These are phyloP conservation scores for Brassica carinata DNA, from an alignment of 345 rosid genomes.

Conservation along the genomic window DNA sequence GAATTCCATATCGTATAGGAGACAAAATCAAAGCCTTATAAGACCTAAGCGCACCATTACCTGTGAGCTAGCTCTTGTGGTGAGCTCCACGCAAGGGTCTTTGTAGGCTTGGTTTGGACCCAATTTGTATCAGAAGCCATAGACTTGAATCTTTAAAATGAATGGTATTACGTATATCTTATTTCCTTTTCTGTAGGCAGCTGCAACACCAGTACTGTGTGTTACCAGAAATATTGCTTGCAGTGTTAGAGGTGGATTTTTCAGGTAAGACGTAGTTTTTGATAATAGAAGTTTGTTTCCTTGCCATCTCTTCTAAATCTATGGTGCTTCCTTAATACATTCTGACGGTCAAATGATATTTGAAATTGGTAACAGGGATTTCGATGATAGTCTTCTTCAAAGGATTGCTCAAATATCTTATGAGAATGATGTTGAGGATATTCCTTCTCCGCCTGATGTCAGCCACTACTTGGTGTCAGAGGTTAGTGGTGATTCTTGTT, in stretches of 20 bases:
- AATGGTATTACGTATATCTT: constrained; percentile 32
- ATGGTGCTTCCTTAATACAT: constrained; percentile 19
- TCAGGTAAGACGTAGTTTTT: constrained; percentile 59
- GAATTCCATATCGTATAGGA: neutral
- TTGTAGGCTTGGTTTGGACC: constrained; percentile 15
- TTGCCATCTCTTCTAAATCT: constrained; percentile 22
- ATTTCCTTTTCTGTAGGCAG: constrained; percentile 60
- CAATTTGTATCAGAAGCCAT: constrained; percentile 6
- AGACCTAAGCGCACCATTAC: neutral
- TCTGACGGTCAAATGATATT: constrained; percentile 29
- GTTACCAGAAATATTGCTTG: constrained; percentile 98
- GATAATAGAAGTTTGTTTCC: constrained; percentile 9
- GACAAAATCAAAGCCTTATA: neutral
- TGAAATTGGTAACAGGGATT: constrained; percentile 67
- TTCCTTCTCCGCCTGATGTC: constrained; percentile 95
- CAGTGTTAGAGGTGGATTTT: constrained; percentile 95
- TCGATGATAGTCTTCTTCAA: constrained; percentile 87
- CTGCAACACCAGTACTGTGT: constrained; percentile 80
- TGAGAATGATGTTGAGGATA: constrained; percentile 71
- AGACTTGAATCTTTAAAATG: constrained; percentile 9
- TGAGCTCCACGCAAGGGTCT: constrained; percentile 14
- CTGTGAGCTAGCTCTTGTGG: constrained; percentile 21
- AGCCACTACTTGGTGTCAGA: constrained; percentile 86
- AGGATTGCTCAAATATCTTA: constrained; percentile 71
- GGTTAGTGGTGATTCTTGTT: constrained; percentile 57